Evolutionary conservation across 805 yeast genomes (phyloP).

Genomic region (Isabelozyma pseudorhagii): DNA sequence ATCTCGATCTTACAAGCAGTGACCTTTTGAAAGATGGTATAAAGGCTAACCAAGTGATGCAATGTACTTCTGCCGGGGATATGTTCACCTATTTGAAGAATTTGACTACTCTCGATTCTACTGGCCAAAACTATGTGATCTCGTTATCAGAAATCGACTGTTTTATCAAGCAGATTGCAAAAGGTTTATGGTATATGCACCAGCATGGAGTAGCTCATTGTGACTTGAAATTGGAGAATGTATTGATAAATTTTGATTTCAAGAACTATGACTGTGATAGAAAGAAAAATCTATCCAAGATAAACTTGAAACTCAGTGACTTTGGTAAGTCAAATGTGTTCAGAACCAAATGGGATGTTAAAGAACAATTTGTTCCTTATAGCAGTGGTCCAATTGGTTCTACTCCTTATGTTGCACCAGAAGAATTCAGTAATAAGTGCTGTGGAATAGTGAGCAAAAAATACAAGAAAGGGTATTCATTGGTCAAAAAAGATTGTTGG

Average conservation of each 20-base stretch:
- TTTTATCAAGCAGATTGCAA: conserved; percentile 79
- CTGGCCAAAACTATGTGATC: conserved; percentile 9
- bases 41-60: conserved; percentile 35
- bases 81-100: conserved; percentile 28
- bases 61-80: conserved; percentile 35
- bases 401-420: conserved; percentile 91
- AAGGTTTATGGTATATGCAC: conserved; percentile 84
- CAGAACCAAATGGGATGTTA: conserved; percentile 79
- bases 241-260: conserved; percentile 41
- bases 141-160: conserved; percentile 74
- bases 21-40: conserved; percentile 3
- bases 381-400: conserved; percentile 79
- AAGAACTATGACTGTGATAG: not conserved
- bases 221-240: conserved; percentile 86
- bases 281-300: conserved; percentile 6
- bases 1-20: not conserved
- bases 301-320: conserved; percentile 49
- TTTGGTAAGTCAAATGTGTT: conserved; percentile 92
- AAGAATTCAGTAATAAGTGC: conserved; percentile 51
- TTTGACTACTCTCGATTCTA: conserved; percentile 3
- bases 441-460: conserved; percentile 9
- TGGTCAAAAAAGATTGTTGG: conserved; percentile 85
- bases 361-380: conserved; percentile 42
- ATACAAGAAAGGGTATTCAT: conserved; percentile 50
- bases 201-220: conserved; percentile 92